These are phyloP conservation scores for Sordaria brevicollis DNA, from an alignment of 495 filamentous ascomycete genomes.

Conservation along the genomic window DNA sequence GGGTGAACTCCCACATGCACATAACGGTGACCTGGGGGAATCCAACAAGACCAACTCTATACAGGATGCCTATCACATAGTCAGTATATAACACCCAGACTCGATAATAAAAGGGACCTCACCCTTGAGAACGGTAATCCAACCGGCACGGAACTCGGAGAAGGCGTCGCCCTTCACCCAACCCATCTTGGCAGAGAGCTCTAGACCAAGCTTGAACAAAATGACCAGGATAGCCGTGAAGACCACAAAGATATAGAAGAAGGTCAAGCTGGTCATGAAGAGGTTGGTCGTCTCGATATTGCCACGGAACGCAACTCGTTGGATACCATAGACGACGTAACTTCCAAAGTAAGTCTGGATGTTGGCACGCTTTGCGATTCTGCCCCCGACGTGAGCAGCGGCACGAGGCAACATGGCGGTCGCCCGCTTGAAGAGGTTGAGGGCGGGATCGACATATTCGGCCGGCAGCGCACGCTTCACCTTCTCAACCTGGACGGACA, in stretches of 20 bases:
- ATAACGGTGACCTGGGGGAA: conserved; percentile 88
- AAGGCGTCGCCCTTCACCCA: conserved; percentile 85
- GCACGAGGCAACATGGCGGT: conserved; percentile 33
- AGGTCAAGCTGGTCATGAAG: conserved; percentile 82
- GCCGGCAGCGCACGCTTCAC: conserved; percentile 38
- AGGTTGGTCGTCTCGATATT: conserved; percentile 86
- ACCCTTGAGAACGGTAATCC: conserved; percentile 38
- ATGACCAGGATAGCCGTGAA: conserved; percentile 60
- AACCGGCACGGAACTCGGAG: conserved; percentile 86
- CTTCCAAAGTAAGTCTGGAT: conserved; percentile 40
- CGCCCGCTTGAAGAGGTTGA: conserved; percentile 36
- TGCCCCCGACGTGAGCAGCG: conserved; percentile 26
- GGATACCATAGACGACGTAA: conserved; percentile 72
- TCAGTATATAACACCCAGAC: not conserved
- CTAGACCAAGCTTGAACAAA: conserved; percentile 69
- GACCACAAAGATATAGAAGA: conserved; percentile 78
- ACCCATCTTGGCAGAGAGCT: conserved; percentile 55
- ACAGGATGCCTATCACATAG: conserved; percentile 69
- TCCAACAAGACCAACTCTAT: conserved; percentile 82
- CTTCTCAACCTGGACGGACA: conserved; percentile 81
- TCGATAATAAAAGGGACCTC: not conserved
- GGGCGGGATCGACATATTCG: conserved; percentile 12
- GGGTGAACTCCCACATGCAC: conserved; percentile 90
- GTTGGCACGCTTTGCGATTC: conserved; percentile 34
- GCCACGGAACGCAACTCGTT: conserved; percentile 79